A percentile compares a stretch with the other conserved stretches of the same genome.
phyloP scores from a whole-genome alignment of 306 rosid species.

The Senna tora region DNA sequence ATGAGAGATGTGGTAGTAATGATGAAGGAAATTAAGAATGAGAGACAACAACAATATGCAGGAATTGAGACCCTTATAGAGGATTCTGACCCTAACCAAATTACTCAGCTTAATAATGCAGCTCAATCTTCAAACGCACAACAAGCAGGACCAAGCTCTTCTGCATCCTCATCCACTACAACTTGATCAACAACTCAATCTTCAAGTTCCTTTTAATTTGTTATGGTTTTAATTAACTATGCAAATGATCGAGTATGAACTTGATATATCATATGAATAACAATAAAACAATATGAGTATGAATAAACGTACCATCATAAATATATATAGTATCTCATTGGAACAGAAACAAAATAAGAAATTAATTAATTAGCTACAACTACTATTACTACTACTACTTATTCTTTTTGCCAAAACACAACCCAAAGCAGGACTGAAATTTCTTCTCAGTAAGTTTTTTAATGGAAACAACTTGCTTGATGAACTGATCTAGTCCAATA shows the following conservation, averaged over 20 bases:
- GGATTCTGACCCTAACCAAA: constrained; percentile 41
- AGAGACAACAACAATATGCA: constrained; percentile 58
- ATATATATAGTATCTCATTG: too few species aligned
- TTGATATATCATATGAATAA: too few species aligned
- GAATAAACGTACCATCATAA: too few species aligned
- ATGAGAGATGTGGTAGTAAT: constrained; percentile 70
- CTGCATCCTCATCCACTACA: constrained; percentile 42
- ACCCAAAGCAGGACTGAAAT: constrained; percentile 2
- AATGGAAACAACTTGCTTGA: not conserved
- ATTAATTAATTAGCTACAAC: not conserved
- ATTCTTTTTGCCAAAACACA: not conserved
- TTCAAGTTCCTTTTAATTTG: too few species aligned
- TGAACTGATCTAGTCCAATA: not conserved
- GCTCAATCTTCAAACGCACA: constrained; percentile 50
- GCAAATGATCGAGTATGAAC: too few species aligned
- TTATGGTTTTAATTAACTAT: too few species aligned
- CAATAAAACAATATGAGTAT: too few species aligned
- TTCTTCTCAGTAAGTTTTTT: not conserved
- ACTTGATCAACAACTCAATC: too few species aligned
- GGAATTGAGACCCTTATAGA: constrained; percentile 57
- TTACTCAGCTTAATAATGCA: constrained; percentile 34
- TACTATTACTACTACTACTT: not conserved
- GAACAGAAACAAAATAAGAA: not conserved
- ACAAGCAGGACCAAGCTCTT: constrained; percentile 43
- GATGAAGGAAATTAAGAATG: constrained; percentile 62